Evolutionary conservation across 768 basidiomycete species (phyloP).

Genomic region (Leccinum subtestaceum): DNA sequence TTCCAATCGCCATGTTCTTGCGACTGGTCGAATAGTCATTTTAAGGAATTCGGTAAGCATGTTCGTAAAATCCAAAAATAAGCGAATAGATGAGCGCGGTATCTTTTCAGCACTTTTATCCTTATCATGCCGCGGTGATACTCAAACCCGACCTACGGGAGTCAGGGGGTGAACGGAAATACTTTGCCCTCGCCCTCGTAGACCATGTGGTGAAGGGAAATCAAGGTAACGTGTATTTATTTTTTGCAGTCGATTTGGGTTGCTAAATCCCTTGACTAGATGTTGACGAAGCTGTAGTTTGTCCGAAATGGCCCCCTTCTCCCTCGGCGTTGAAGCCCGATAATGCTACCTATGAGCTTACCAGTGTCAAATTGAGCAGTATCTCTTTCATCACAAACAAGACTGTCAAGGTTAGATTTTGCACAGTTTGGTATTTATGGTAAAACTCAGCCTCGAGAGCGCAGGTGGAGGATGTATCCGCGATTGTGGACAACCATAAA

Average conservation of each 20-base stretch:
- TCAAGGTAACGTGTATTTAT: conserved; percentile 41
- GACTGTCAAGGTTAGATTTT: conserved; percentile 77
- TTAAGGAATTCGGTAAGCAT: conserved; percentile 73
- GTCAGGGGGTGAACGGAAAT: conserved; percentile 50
- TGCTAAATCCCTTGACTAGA: conserved; percentile 41
- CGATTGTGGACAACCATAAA: conserved; percentile 62
- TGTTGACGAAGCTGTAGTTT: conserved; percentile 49
- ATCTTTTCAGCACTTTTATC: conserved; percentile 63
- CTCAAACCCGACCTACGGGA: conserved; percentile 61
- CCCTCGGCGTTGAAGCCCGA: conserved; percentile 46
- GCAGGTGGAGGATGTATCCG: conserved; percentile 63
- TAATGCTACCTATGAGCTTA: conserved; percentile 64
- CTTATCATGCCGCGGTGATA: conserved; percentile 66
- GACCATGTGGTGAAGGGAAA: conserved; percentile 56
- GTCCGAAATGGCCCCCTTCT: conserved; percentile 77
- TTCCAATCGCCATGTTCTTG: conserved; percentile 66
- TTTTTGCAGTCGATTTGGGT: not conserved
- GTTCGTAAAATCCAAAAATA: not conserved
- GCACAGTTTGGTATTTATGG: not conserved
- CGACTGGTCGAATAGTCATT: conserved; percentile 76
- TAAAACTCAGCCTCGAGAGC: conserved; percentile 1
- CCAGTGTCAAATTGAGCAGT: conserved; percentile 63
- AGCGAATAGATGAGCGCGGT: not conserved
- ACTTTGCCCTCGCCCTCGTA: conserved; percentile 72
- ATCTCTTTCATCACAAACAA: conserved; percentile 73